Percentiles rank a stretch among this genome's conserved stretches.
Conservation (phyloP, 2,329 filamentous ascomycete species). For the Neonectria magnoliae region DNA sequence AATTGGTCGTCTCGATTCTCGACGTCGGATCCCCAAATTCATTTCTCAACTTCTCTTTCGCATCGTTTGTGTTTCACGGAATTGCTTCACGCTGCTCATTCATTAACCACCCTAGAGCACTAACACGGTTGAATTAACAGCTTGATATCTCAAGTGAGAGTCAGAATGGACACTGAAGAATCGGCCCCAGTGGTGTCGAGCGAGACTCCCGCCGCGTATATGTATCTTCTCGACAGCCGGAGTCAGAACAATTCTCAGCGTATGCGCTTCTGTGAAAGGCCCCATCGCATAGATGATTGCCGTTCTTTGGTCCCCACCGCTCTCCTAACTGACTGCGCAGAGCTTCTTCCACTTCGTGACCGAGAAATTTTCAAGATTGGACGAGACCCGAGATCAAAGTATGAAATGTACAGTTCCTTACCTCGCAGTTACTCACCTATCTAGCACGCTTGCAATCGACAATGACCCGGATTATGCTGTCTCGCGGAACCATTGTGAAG, state of each 20-base stretch:
- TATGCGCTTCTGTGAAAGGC: slow-evolving; percentile 27
- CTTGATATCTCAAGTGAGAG: slow-evolving; percentile 6
- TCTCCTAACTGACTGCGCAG: slow-evolving; percentile 30
- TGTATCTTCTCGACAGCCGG: slow-evolving; percentile 39
- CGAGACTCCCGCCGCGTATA: slow-evolving; percentile 41
- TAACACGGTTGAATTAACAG: slow-evolving; percentile 29
- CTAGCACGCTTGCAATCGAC: slow-evolving; percentile 52
- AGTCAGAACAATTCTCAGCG: slow-evolving; percentile 40
- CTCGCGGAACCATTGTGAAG: slow-evolving; percentile 64
- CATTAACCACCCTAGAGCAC: slow-evolving; percentile 26
- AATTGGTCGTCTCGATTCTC: neutral
- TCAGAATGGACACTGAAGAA: slow-evolving; percentile 34
- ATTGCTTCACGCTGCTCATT: slow-evolving; percentile 15
- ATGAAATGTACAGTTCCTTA: slow-evolving; percentile 10
- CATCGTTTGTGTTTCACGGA: neutral
- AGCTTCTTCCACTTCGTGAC: slow-evolving; percentile 44
- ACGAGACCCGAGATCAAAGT: slow-evolving; percentile 50
- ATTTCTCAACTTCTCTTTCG: neutral
- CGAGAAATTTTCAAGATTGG: slow-evolving; percentile 49
- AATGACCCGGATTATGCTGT: slow-evolving; percentile 51
- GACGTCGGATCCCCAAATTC: neutral
- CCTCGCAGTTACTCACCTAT: slow-evolving; percentile 11
- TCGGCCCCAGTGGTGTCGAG: slow-evolving; percentile 1
- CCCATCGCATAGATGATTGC: slow-evolving; percentile 5
- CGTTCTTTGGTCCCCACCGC: slow-evolving; percentile 20